Evolutionary conservation across 1,284 basidiomycete species (phyloP), one percentile per base, ranked within the genome.

Genomic region (Phaffia rhodozyma): DNA sequence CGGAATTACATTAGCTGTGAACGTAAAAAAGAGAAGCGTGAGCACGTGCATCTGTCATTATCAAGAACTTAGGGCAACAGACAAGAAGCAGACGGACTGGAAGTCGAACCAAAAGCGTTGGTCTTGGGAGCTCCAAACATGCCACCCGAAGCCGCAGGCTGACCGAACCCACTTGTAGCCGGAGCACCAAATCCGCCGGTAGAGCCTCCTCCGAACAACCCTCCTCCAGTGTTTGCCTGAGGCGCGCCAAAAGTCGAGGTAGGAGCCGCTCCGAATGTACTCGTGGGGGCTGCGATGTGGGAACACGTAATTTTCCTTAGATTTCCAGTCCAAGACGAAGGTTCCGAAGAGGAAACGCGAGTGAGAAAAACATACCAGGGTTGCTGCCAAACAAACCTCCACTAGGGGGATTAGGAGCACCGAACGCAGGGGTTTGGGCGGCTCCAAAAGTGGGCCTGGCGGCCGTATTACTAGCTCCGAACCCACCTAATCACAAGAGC

Each of bases 161-260:
- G 76, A 72, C 81, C 82, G 55, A 78, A 73, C 69, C 75, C 73
- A 50, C 77, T 74, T 55, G 29, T 60, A 30, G 21, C 58, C 29
- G 59, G 58, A 48, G 54, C 49, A 38, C 49, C 48, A 48, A 38
- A 51, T 49, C 52, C 32, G 25, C 47, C 38, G 27, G 32, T 47
- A 38, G 50, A 25, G n/a, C 29, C 47, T 56, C 27, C 25, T 52
- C 25, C 55, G 55, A 66, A 59, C 47, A 66, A 61, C 6, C 63
- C 51, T 16, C 68, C 65, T 27, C 63, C 64, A 20, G 52, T 61
- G 25, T 63, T 25, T 23, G 62, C 57, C 55, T 68, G 67, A 4
- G 66, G 69, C 67, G 65, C 58, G 38, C 64, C 64, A 32, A 66
- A 66, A 5, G 55, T 52, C 18, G 51, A 32, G 20, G 60, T 43